These are phyloP conservation scores for Colletotrichum theobromicola DNA, from an alignment of 2,329 filamentous ascomycete genomes.

Conservation along the genomic window DNA sequence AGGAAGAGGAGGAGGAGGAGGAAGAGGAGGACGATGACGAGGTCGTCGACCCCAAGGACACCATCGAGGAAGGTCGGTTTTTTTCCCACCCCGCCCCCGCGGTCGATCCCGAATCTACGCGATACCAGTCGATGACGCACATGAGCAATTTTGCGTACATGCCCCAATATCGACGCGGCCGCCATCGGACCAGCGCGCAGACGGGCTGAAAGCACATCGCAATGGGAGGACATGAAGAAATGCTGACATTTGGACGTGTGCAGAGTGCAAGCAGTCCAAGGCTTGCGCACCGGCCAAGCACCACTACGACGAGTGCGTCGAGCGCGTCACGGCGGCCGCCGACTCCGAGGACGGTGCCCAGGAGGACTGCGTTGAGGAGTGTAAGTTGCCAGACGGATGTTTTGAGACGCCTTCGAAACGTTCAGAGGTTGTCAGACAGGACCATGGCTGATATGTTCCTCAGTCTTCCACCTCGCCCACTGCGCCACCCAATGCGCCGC, in stretches of 20 bases:
- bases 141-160: neutral
- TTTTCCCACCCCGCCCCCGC: neutral
- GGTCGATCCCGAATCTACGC: neutral
- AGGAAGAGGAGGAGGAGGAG: slow-evolving; percentile 60
- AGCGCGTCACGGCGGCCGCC: slow-evolving; percentile 76
- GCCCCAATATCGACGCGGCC: neutral
- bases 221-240: neutral
- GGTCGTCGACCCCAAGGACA: slow-evolving; percentile 83
- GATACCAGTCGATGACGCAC: slow-evolving; percentile 1
- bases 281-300: slow-evolving; percentile 90
- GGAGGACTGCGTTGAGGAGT: slow-evolving; percentile 99
- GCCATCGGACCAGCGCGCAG: neutral
- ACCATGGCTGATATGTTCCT: neutral
- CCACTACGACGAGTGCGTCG: slow-evolving; percentile 97
- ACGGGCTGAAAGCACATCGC: neutral
- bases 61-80: slow-evolving; percentile 87
- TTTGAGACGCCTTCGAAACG: no score
- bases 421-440: neutral
- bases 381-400: slow-evolving; percentile 63
- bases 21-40: slow-evolving; percentile 79
- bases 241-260: slow-evolving; percentile 24
- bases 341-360: slow-evolving; percentile 75
- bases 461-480: slow-evolving; percentile 98
- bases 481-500: slow-evolving; percentile 93
- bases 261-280: slow-evolving; percentile 89